Percentiles rank a stretch among this genome's conserved stretches.
Evolutionary conservation across 2,329 filamentous ascomycete species (phyloP).

Genomic region (Botryotinia convoluta): DNA sequence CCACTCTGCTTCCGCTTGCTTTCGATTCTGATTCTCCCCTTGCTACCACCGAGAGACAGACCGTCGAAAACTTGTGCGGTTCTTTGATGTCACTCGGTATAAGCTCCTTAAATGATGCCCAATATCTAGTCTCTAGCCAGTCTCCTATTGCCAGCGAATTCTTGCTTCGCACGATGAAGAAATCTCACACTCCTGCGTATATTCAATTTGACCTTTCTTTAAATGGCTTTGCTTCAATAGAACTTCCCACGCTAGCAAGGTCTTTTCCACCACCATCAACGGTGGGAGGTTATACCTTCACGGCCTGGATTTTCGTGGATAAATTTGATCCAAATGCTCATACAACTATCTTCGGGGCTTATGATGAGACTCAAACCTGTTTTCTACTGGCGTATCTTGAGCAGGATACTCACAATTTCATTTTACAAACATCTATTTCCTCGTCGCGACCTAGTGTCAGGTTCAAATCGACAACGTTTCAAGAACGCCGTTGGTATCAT

Average conservation of each 20-base stretch:
- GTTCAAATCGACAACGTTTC: conserved; percentile 81
- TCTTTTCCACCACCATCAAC: conserved; percentile 77
- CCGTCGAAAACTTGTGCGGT: conserved; percentile 65
- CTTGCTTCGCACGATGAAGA: conserved; percentile 68
- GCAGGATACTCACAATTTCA: conserved; percentile 88
- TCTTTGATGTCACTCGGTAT: conserved; percentile 73
- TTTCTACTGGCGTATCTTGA: conserved; percentile 94
- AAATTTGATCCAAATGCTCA: conserved; percentile 80
- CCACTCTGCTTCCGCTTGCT: conserved; percentile 60
- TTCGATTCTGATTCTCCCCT: conserved; percentile 54
- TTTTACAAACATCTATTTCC: conserved; percentile 90
- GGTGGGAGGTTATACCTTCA: conserved; percentile 81
- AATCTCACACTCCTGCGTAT: conserved; percentile 74
- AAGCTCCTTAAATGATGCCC: conserved; percentile 76
- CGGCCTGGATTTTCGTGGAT: conserved; percentile 86
- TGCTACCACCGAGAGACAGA: conserved; percentile 52
- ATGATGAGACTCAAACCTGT: conserved; percentile 87
- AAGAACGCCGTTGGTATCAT: conserved; percentile 84
- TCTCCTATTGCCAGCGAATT: conserved; percentile 63
- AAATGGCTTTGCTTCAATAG: conserved; percentile 84
- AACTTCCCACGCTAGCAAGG: conserved; percentile 80
- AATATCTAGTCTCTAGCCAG: conserved; percentile 61
- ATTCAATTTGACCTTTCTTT: conserved; percentile 92
- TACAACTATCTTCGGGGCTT: conserved; percentile 94
- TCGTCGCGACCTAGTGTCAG: conserved; percentile 84